Evolutionary conservation across 2,329 filamentous ascomycete genomes (phyloP), one percentile per base, ranked within the genome.

Genomic region (Aspergillus novofumigatus): DNA sequence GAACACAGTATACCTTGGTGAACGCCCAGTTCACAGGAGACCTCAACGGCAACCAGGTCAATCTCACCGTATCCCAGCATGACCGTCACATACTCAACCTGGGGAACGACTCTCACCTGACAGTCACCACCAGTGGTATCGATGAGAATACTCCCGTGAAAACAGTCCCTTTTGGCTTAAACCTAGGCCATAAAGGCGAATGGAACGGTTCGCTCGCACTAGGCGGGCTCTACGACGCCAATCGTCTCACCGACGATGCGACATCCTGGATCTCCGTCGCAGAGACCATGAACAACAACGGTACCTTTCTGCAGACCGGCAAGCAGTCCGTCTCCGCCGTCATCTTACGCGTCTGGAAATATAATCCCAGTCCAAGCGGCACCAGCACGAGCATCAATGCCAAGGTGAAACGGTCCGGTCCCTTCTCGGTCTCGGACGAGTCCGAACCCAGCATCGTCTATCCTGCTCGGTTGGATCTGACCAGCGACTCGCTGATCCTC

Each of bases 171-270:
- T 42, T 56, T 0, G 54, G 54, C 42, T 25, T 56, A 11, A 56
- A 56, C 49, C 49, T 56, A 10, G 54, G 54, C 29, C 25, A 52
- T 20, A 23, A 7, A 35, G 14, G 21, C 29, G 23, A 52, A 20
- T 56, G 54, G 54, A 38, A 51, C n/a, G 54, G 54, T 17, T 51
- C 54, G 11, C 21, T 56, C 10, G 29, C 51, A 3, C 11, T 56
- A 3, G 54, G 54, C 11, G 54, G 54, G 3, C 23, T 52, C 41
- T 56, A 56, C 49, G 54, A 56, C 54, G 28, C 54, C 20, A 56
- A 52, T 26, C 49, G 54, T 14, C 51, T 56, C 49, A 48, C 29
- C 42, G 42, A 56, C 42, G 54, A 56, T 48, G 21, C 54, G 4
- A 49, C 51, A 28, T 47, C 21, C 5, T 56, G 54, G 54, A 49